Conservation (phyloP, 164 flowering plant species). For the Echeveria elegans region DNA sequence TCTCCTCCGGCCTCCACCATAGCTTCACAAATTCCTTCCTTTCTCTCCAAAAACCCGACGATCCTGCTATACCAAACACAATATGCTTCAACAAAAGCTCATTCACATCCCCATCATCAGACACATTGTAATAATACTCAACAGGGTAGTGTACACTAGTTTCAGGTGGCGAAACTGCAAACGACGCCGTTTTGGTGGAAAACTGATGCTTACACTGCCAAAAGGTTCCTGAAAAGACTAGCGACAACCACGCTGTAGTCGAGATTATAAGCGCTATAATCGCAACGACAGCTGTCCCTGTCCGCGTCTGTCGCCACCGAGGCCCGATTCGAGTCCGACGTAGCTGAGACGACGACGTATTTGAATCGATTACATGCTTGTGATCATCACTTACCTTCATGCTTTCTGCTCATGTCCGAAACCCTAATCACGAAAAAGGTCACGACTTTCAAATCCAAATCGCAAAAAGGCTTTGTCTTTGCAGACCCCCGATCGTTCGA, state of each 20-base stretch:
- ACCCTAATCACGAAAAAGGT: background rate
- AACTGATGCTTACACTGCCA: slow-evolving; percentile 13
- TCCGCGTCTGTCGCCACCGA: slow-evolving; percentile 30
- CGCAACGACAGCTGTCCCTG: slow-evolving; percentile 27
- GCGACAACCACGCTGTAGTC: slow-evolving; percentile 48
- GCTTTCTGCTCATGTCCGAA: background rate
- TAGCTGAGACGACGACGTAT: background rate
- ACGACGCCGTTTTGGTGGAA: slow-evolving; percentile 2
- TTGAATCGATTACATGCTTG: background rate
- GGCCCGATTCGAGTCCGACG: slow-evolving; percentile 9
- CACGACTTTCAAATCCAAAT: background rate
- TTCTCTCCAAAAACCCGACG: slow-evolving; percentile 44
- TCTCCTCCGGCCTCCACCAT: slow-evolving; percentile 52
- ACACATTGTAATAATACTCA: background rate
- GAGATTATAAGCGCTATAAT: slow-evolving; percentile 33
- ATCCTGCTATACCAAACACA: slow-evolving; percentile 59
- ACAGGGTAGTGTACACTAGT: background rate
- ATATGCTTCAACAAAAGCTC: slow-evolving; percentile 30
- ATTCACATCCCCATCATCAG: background rate
- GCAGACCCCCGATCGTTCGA: too few species aligned
- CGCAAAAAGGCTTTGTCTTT: background rate
- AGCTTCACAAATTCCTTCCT: slow-evolving; percentile 46
- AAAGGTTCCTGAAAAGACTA: slow-evolving; percentile 39
- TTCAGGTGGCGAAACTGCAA: background rate
- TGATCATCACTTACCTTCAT: background rate